phyloP scores from a whole-genome alignment of 768 basidiomycete genomes.

The Boletus tomentosulus region DNA sequence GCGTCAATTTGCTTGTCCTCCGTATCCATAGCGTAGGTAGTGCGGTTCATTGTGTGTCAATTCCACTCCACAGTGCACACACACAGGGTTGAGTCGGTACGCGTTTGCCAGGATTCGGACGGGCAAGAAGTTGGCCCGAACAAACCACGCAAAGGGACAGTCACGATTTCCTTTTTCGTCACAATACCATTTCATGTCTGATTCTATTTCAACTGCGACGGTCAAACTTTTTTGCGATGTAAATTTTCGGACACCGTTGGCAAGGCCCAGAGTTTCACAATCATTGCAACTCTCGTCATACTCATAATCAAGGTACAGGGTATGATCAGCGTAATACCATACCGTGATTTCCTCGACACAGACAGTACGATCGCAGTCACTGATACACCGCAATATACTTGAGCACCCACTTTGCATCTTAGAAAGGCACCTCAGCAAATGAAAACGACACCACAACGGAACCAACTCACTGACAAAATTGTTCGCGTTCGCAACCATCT shows the following conservation, averaged over 20 bases:
- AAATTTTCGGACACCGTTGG: not conserved
- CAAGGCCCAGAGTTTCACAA: too few species aligned
- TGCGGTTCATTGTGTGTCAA: not conserved
- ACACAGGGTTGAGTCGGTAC: not conserved
- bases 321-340: not conserved
- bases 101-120: not conserved
- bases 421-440: not conserved
- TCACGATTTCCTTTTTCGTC: not conserved
- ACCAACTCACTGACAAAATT: constrained; percentile 48
- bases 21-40: not conserved
- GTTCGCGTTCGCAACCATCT: constrained; percentile 48
- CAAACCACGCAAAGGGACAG: not conserved
- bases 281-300: not conserved
- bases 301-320: too few species aligned
- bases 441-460: not conserved
- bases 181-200: not conserved
- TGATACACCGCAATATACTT: constrained; percentile 9
- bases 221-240: not conserved
- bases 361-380: not conserved
- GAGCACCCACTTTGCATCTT: constrained; percentile 4
- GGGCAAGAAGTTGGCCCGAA: not conserved
- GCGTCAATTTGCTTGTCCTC: not conserved
- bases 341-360: not conserved
- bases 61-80: not conserved
- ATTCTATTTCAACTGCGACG: not conserved